Evolutionary conservation across 306 rosid genomes (phyloP).

Genomic region (Inga leiocalycina): DNA sequence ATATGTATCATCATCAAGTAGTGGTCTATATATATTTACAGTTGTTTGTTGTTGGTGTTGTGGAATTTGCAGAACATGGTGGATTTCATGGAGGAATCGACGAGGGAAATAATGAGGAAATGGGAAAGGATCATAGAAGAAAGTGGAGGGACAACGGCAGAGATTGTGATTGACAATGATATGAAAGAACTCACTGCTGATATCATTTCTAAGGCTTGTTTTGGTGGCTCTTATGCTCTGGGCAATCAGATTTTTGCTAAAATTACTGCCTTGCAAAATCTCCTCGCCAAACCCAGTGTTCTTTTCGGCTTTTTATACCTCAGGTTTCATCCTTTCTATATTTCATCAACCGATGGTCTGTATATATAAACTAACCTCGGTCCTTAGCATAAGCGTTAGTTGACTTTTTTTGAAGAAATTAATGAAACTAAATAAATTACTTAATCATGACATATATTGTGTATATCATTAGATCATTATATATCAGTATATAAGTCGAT

Average conservation of each 20-base stretch:
- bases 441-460: no score
- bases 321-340: slow-evolving; percentile 11
- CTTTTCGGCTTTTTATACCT: slow-evolving; percentile 40
- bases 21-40: no score
- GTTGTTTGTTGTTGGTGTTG: background rate
- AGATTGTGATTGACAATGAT: slow-evolving; percentile 36
- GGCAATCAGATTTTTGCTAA: slow-evolving; percentile 43
- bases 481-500: no score
- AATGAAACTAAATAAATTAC: no score
- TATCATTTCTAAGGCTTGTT: slow-evolving; percentile 40
- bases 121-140: slow-evolving; percentile 34
- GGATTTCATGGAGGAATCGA: slow-evolving; percentile 34
- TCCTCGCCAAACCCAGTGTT: slow-evolving; percentile 25
- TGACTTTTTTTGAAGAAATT: no score
- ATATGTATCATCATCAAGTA: no score
- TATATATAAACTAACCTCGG: background rate
- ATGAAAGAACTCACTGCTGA: slow-evolving; percentile 32
- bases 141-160: slow-evolving; percentile 24
- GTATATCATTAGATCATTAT: no score
- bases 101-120: background rate
- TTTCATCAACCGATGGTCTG: background rate
- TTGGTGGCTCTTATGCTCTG: slow-evolving; percentile 36
- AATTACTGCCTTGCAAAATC: slow-evolving; percentile 20
- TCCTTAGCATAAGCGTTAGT: no score
- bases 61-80: slow-evolving; percentile 18